A percentile compares a stretch with the other conserved stretches of the same genome.
Conservation (phyloP, 2,329 filamentous ascomycete species). For the Fusarium pininemorale region DNA sequence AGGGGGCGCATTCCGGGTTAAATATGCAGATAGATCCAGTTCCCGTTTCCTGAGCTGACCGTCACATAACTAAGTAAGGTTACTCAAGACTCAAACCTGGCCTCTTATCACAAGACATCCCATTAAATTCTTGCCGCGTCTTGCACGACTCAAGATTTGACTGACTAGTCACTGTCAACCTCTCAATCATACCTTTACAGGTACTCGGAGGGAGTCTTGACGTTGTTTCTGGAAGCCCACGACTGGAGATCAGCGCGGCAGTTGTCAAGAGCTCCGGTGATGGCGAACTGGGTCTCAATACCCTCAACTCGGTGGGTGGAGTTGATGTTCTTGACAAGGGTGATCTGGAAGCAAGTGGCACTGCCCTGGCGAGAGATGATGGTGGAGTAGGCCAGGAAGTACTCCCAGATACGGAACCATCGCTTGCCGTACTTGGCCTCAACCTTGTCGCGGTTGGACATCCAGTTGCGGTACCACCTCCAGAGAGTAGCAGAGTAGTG, state of each 20-base stretch:
- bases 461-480: slow-evolving; percentile 99
- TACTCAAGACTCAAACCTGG: background rate
- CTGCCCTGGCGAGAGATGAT: slow-evolving; percentile 86
- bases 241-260: slow-evolving; percentile 47
- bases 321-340: slow-evolving; percentile 92
- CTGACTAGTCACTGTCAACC: background rate
- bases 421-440: slow-evolving; percentile 92
- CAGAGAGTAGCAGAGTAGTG: slow-evolving; percentile 97
- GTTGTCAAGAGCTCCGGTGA: slow-evolving; percentile 67
- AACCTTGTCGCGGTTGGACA: slow-evolving; percentile 91
- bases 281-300: slow-evolving; percentile 73
- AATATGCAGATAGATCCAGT: slow-evolving; percentile 35
- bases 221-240: slow-evolving; percentile 51
- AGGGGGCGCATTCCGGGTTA: slow-evolving; percentile 40
- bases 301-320: slow-evolving; percentile 85
- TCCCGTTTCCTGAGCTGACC: slow-evolving; percentile 1
- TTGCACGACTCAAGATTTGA: background rate
- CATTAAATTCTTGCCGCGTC: background rate
- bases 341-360: slow-evolving; percentile 90
- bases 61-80: slow-evolving; percentile 5
- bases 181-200: slow-evolving; percentile 22
- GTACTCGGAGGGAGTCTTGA: slow-evolving; percentile 45
- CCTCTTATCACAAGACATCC: slow-evolving; percentile 3
- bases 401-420: slow-evolving; percentile 98
- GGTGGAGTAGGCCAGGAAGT: slow-evolving; percentile 87